phyloP scores from a whole-genome alignment of 306 rosid species.

The Cicer yamashitae region DNA sequence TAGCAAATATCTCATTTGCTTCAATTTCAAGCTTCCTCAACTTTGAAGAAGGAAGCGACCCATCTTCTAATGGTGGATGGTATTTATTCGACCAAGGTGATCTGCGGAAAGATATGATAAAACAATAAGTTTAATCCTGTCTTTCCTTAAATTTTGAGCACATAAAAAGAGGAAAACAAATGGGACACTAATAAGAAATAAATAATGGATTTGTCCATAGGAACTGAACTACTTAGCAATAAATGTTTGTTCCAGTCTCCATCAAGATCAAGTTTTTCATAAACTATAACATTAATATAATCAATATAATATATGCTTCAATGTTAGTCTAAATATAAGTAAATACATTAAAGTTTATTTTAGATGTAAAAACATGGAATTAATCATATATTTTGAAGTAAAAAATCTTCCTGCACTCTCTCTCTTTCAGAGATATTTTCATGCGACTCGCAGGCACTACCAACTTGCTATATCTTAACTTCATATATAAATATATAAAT shows the following conservation, averaged over 20 bases:
- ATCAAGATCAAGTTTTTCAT: slow-evolving; percentile 19
- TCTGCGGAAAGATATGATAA: slow-evolving; percentile 54
- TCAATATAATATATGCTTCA: neutral
- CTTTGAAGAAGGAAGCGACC: slow-evolving; percentile 74
- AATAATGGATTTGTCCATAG: slow-evolving; percentile 18
- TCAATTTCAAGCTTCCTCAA: slow-evolving; percentile 92
- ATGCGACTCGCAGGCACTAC: neutral
- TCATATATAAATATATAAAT: neutral
- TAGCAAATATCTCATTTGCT: slow-evolving; percentile 90
- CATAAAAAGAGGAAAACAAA: neutral
- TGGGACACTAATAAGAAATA: neutral
- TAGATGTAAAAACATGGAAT: slow-evolving; percentile 14
- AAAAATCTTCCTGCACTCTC: neutral
- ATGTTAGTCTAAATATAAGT: slow-evolving; percentile 13
- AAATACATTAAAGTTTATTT: slow-evolving; percentile 12
- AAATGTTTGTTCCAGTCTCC: neutral
- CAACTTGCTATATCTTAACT: slow-evolving; percentile 25
- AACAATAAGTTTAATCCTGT: neutral
- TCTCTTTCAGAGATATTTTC: slow-evolving; percentile 23
- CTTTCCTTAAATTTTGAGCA: slow-evolving; percentile 9
- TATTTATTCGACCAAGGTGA: slow-evolving; percentile 98
- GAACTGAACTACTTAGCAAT: slow-evolving; percentile 4
- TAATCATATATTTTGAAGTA: slow-evolving; percentile 21
- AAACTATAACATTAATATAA: slow-evolving; percentile 5
- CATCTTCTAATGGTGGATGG: slow-evolving; percentile 86